Percentiles rank a stretch among this genome's conserved stretches.
Evolutionary conservation across 2,329 filamentous ascomycete species (phyloP).

Genomic region (Dactylonectria macrodidyma): DNA sequence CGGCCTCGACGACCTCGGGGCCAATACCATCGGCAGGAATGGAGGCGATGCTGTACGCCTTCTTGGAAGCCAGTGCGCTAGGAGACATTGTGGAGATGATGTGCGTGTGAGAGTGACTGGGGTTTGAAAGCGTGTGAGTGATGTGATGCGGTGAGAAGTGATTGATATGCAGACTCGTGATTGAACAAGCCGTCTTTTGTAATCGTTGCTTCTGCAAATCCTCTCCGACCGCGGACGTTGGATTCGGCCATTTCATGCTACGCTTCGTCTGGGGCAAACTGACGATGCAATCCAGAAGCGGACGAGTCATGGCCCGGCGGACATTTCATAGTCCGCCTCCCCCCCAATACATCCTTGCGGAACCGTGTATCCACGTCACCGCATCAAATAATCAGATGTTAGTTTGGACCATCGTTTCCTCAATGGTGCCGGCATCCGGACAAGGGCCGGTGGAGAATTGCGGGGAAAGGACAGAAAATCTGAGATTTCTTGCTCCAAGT

Average conservation of each 20-base stretch:
- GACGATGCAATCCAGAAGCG: slow-evolving; percentile 10
- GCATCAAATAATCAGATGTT: slow-evolving; percentile 5
- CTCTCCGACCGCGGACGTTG: slow-evolving; percentile 26
- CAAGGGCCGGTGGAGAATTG: not conserved
- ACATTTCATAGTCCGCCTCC: slow-evolving; percentile 30
- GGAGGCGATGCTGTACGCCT: slow-evolving; percentile 68
- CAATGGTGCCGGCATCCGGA: not conserved
- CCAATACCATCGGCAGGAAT: slow-evolving; percentile 77
- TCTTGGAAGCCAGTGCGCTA: slow-evolving; percentile 41
- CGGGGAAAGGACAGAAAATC: not conserved
- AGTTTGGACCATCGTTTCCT: slow-evolving; percentile 1
- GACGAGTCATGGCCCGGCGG: slow-evolving; percentile 33
- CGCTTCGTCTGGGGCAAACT: slow-evolving; percentile 19
- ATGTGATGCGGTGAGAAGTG: slow-evolving; percentile 18
- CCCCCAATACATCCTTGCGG: slow-evolving; percentile 4
- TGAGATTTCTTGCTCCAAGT: not conserved
- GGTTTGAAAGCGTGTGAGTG: not conserved
- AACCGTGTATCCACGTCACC: not conserved
- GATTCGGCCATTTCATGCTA: slow-evolving; percentile 30
- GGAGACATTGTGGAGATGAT: slow-evolving; percentile 42
- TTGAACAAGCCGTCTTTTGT: slow-evolving; percentile 33
- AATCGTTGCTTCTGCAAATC: slow-evolving; percentile 9
- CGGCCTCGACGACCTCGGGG: slow-evolving; percentile 72
- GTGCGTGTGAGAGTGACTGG: not conserved
- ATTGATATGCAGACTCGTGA: slow-evolving; percentile 14